Conservation (phyloP, 306 rosid species). For the Hippophae tibetana region DNA sequence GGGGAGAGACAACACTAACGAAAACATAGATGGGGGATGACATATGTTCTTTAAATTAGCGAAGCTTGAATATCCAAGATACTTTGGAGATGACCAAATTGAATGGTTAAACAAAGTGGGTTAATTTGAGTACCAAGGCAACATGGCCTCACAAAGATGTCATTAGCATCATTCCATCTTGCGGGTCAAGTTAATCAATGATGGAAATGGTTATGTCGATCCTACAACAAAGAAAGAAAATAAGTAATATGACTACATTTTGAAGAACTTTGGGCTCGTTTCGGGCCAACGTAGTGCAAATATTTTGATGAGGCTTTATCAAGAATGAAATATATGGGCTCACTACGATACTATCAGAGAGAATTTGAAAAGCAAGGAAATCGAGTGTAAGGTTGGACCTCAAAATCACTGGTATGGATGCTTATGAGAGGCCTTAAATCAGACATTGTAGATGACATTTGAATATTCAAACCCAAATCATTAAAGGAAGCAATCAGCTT, state of each 20-base stretch:
- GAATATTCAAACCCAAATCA: too few species aligned
- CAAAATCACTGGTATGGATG: neutral
- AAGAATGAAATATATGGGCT: neutral
- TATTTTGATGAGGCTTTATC: neutral
- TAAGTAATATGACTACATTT: neutral
- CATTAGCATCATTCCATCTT: neutral
- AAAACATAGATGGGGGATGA: too few species aligned
- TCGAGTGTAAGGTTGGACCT: neutral
- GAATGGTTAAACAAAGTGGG: too few species aligned
- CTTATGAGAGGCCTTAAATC: too few species aligned
- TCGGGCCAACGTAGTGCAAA: neutral
- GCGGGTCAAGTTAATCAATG: slow-evolving; percentile 1
- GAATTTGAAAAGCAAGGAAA: neutral
- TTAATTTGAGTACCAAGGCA: neutral
- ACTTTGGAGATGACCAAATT: too few species aligned
- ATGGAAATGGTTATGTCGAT: neutral
- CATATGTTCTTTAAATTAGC: too few species aligned
- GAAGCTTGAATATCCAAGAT: too few species aligned
- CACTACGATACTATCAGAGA: neutral
- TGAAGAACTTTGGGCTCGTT: neutral
- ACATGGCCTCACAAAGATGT: too few species aligned
- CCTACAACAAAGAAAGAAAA: neutral
- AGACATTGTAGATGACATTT: too few species aligned
- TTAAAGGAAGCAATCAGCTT: too few species aligned
- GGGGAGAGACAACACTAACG: too few species aligned